Percentiles rank a stretch among this genome's conserved stretches.
Conservation (phyloP, 2,329 filamentous ascomycete genomes). For the Colletotrichum spaethianum region DNA sequence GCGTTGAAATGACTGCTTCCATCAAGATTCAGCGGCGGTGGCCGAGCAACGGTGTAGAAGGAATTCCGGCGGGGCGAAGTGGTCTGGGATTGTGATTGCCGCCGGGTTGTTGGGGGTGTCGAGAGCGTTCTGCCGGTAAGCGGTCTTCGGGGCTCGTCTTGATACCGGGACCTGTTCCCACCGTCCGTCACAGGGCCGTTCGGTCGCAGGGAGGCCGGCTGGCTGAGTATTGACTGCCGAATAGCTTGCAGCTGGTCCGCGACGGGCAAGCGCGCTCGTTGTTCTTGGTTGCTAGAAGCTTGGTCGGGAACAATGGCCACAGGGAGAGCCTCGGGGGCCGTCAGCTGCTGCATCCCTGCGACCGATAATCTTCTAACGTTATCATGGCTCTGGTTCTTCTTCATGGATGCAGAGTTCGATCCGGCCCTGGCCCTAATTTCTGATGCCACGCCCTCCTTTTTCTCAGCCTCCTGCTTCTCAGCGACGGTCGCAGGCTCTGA, state of each 20-base stretch:
- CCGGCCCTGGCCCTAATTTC: slow-evolving; percentile 19
- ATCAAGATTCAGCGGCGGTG: slow-evolving; percentile 62
- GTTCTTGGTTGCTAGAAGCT: slow-evolving; percentile 57
- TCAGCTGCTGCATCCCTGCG: slow-evolving; percentile 71
- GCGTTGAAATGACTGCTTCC: slow-evolving; percentile 30
- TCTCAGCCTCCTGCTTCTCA: slow-evolving; percentile 13
- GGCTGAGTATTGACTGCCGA: slow-evolving; percentile 48
- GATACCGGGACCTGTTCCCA: slow-evolving; percentile 43
- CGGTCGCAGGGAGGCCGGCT: slow-evolving; percentile 45
- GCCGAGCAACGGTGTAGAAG: slow-evolving; percentile 60
- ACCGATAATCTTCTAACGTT: slow-evolving; percentile 69
- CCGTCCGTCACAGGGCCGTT: slow-evolving; percentile 48
- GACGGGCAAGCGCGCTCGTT: slow-evolving; percentile 50
- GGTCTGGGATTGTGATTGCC: slow-evolving; percentile 49
- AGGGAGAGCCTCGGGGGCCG: slow-evolving; percentile 71
- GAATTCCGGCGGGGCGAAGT: slow-evolving; percentile 63
- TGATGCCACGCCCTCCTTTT: slow-evolving; percentile 16
- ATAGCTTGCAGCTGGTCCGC: slow-evolving; percentile 50
- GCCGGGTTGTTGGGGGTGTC: slow-evolving; percentile 65
- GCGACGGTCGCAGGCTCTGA: slow-evolving; percentile 33
- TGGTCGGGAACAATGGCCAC: slow-evolving; percentile 60
- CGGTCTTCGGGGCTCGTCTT: slow-evolving; percentile 52
- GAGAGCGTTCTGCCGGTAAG: slow-evolving; percentile 62
- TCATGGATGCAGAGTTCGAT: slow-evolving; percentile 40
- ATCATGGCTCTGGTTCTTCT: slow-evolving; percentile 53